A percentile compares a stretch with the other conserved stretches of the same genome.
These are phyloP conservation scores for Teunomyces funiuensis DNA, from an alignment of 805 yeast genomes.

Conservation along the genomic window DNA sequence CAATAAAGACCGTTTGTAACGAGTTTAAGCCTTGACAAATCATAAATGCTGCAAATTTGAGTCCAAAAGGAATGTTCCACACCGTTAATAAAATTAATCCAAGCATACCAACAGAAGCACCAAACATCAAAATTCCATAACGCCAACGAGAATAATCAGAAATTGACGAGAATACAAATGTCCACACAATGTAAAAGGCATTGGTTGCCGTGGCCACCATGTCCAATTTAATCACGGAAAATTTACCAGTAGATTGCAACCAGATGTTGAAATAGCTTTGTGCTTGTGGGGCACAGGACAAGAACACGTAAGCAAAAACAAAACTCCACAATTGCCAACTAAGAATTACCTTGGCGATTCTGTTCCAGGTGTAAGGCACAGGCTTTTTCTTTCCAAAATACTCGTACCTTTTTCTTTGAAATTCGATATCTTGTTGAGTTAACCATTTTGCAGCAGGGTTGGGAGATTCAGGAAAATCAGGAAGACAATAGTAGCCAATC, in stretches of 20 bases:
- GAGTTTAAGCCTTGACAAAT: constrained; percentile 4
- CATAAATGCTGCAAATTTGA: constrained; percentile 3
- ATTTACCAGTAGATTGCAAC: not conserved
- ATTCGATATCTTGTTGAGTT: constrained; percentile 4
- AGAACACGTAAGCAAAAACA: constrained; percentile 2
- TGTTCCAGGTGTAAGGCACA: not conserved
- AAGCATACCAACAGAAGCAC: constrained; percentile 2
- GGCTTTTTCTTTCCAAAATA: constrained; percentile 3
- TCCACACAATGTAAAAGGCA: constrained; percentile 4
- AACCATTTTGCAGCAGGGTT: constrained; percentile 9
- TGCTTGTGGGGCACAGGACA: constrained; percentile 2
- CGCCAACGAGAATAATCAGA: constrained; percentile 3
- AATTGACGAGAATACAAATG: not conserved
- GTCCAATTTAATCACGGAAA: not conserved
- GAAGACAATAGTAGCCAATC: constrained; percentile 43
- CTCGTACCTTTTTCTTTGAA: constrained; percentile 5
- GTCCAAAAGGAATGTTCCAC: constrained; percentile 4
- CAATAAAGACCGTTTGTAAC: not conserved
- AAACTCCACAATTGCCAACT: constrained; percentile 6
- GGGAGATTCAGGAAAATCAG: constrained; percentile 36
- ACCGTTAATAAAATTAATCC: constrained; percentile 1
- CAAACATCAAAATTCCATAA: not conserved
- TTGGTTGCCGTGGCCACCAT: constrained; percentile 5
- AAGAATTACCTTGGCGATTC: not conserved
- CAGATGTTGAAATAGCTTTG: constrained; percentile 2